Evolutionary conservation across 441 rosid genomes (phyloP).

Genomic region (Eugenia klotzschiana): DNA sequence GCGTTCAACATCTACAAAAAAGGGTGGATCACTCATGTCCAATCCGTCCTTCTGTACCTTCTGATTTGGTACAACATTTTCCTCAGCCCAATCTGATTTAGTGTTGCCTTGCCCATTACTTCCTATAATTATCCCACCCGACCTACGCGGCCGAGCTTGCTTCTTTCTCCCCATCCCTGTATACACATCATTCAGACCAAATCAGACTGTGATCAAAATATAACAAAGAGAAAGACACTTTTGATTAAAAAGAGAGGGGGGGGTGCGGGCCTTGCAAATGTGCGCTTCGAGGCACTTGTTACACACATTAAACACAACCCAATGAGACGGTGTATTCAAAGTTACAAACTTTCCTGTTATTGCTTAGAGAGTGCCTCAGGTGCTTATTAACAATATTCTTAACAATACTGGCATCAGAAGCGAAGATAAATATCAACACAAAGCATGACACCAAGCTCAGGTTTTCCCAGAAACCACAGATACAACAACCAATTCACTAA

Average conservation of each 20-base stretch:
- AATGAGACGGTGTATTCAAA: not conserved
- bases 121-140: conserved; percentile 30
- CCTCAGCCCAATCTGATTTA: conserved; percentile 14
- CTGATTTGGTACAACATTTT: conserved; percentile 8
- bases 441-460: not conserved
- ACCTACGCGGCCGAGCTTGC: conserved; percentile 66
- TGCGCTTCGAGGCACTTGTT: not conserved
- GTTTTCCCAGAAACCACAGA: not conserved
- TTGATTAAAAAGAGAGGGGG: not conserved
- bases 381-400: not conserved
- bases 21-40: conserved; percentile 29
- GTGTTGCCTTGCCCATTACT: conserved; percentile 6
- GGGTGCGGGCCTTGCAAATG: not conserved
- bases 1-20: conserved; percentile 39
- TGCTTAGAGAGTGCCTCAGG: not conserved
- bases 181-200: conserved; percentile 2
- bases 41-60: conserved; percentile 7
- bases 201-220: not conserved
- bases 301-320: not conserved
- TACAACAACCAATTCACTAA: not conserved
- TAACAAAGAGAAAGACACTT: not conserved
- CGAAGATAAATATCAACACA: not conserved
- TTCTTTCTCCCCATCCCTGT: conserved; percentile 84
- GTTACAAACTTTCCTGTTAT: not conserved
- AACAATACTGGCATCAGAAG: not conserved